phyloP scores from a whole-genome alignment of 345 rosid genomes.

The Ceriops decandra region DNA sequence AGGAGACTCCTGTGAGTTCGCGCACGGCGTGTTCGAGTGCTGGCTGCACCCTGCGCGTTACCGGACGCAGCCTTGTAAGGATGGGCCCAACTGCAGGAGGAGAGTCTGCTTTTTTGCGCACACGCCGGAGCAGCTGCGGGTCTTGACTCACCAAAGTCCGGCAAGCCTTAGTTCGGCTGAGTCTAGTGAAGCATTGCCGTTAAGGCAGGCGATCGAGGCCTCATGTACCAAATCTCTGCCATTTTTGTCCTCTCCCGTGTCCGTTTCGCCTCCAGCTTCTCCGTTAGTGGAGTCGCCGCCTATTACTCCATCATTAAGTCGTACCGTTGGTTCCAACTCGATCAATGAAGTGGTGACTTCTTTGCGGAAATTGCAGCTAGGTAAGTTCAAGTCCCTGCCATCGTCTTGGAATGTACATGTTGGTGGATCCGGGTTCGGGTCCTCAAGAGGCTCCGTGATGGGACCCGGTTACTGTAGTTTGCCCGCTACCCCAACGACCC shows the following conservation, averaged over 20 bases:
- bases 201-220: constrained; percentile 22
- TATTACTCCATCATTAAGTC: constrained; percentile 43
- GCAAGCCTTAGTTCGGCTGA: constrained; percentile 41
- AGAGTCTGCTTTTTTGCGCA: constrained; percentile 93
- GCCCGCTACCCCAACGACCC: constrained; percentile 56
- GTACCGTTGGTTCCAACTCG: constrained; percentile 50
- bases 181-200: constrained; percentile 42
- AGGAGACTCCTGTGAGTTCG: constrained; percentile 81
- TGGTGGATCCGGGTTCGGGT: constrained; percentile 41
- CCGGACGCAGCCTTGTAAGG: constrained; percentile 91
- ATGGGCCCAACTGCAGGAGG: constrained; percentile 63
- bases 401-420: constrained; percentile 37
- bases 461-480: constrained; percentile 57
- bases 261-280: constrained; percentile 52
- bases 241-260: constrained; percentile 47
- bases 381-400: constrained; percentile 57
- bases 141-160: constrained; percentile 50
- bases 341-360: constrained; percentile 52
- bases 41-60: constrained; percentile 95
- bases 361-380: constrained; percentile 59
- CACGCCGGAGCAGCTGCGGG: constrained; percentile 76
- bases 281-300: constrained; percentile 57
- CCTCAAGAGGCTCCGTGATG: constrained; percentile 50
- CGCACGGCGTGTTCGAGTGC: constrained; percentile 96
- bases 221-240: constrained; percentile 34